Conservation (phyloP, 371 early-diverging fungal species). For the Funneliformis caledonium region DNA sequence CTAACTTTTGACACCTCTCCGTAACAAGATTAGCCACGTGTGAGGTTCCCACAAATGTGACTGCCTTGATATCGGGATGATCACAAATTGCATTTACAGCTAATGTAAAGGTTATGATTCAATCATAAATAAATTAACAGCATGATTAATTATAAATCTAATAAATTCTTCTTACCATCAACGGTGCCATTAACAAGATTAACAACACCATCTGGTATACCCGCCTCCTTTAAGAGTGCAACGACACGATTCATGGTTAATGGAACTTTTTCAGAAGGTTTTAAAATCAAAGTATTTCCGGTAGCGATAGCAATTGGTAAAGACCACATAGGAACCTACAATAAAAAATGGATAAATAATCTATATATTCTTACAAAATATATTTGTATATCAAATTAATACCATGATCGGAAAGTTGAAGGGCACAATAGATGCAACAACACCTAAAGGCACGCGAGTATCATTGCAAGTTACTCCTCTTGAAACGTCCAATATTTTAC, state of each 20-base stretch:
- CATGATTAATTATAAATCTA: background rate
- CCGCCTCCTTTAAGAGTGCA: constrained; percentile 58
- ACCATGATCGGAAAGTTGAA: constrained; percentile 79
- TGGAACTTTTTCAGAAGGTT: constrained; percentile 80
- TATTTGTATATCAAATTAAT: background rate
- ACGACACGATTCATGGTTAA: constrained; percentile 68
- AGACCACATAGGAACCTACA: constrained; percentile 69
- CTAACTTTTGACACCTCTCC: constrained; percentile 51
- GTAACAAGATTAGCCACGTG: constrained; percentile 63
- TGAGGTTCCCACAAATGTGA: constrained; percentile 78
- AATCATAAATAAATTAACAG: background rate
- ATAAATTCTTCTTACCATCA: constrained; percentile 40
- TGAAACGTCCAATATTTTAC: constrained; percentile 59
- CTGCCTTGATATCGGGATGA: constrained; percentile 62
- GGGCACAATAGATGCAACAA: constrained; percentile 74
- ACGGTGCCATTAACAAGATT: constrained; percentile 71
- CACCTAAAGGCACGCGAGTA: constrained; percentile 64
- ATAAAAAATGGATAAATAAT: background rate
- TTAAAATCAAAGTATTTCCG: constrained; percentile 59
- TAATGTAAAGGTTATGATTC: constrained; percentile 22
- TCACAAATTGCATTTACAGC: constrained; percentile 55
- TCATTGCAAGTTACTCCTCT: constrained; percentile 69
- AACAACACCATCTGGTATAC: constrained; percentile 73
- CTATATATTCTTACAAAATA: background rate
- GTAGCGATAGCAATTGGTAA: constrained; percentile 69